phyloP scores from a whole-genome alignment of 2,329 filamentous ascomycete species.

The Fusarium buxicola region DNA sequence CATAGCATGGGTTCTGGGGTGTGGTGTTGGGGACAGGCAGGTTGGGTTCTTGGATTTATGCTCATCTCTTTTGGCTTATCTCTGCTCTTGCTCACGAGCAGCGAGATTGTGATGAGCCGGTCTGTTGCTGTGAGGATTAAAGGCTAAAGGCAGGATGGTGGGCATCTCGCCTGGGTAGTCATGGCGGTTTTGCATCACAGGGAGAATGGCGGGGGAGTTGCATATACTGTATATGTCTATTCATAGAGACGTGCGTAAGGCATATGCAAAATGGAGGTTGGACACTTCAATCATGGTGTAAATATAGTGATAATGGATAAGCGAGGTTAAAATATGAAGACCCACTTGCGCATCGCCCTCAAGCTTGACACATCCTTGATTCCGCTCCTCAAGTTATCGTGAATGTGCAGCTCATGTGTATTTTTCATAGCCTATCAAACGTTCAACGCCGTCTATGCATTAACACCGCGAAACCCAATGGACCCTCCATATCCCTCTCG shows the following conservation, averaged over 20 bases:
- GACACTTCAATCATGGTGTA: not conserved
- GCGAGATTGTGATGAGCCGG: not conserved
- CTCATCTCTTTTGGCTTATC: constrained; percentile 1
- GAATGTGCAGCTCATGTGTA: constrained; percentile 35
- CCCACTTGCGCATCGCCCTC: not conserved
- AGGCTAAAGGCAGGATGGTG: constrained; percentile 1
- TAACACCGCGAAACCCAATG: constrained; percentile 41
- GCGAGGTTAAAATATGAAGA: too few relatives aligned
- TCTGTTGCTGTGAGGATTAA: not conserved
- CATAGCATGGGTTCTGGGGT: constrained; percentile 34
- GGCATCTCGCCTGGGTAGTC: constrained; percentile 1
- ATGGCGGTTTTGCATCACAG: not conserved
- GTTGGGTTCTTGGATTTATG: constrained; percentile 11
- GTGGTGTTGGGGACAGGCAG: constrained; percentile 22
- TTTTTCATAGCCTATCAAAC: constrained; percentile 45
- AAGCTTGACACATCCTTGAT: not conserved
- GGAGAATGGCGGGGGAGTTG: not conserved
- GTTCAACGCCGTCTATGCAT: constrained; percentile 53
- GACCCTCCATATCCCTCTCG: constrained; percentile 20
- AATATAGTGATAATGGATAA: not conserved
- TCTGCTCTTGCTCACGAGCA: constrained; percentile 1
- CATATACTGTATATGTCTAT: constrained; percentile 19
- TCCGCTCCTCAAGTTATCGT: not conserved
- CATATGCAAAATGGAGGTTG: constrained; percentile 3
- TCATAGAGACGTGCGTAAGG: constrained; percentile 18